phyloP scores from a whole-genome alignment of 2,329 filamentous ascomycete species.

The Penicillium sp. region DNA sequence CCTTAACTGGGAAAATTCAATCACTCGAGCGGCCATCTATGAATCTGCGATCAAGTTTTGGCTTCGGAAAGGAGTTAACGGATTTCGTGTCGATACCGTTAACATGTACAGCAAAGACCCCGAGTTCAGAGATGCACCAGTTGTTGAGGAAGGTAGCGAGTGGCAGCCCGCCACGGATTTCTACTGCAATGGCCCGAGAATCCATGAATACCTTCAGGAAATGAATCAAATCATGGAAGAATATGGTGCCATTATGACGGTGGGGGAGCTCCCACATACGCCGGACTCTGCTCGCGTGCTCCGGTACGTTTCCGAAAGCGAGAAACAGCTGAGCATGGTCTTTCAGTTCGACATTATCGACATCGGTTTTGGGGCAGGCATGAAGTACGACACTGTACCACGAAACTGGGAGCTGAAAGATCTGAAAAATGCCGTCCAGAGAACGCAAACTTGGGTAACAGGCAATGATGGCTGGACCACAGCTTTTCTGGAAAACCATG shows the following conservation, averaged over 20 bases:
- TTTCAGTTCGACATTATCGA: slow-evolving; percentile 38
- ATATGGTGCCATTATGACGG: slow-evolving; percentile 43
- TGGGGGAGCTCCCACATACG: slow-evolving; percentile 11
- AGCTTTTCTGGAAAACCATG: slow-evolving; percentile 65
- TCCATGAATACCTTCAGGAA: slow-evolving; percentile 45
- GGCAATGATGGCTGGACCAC: slow-evolving; percentile 66
- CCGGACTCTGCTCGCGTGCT: slow-evolving; percentile 11
- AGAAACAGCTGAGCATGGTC: slow-evolving; percentile 45
- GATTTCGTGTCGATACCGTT: slow-evolving; percentile 71
- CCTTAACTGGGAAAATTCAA: slow-evolving; percentile 75
- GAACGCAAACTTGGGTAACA: too few species aligned
- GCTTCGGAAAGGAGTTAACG: slow-evolving; percentile 71
- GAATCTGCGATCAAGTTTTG: slow-evolving; percentile 74
- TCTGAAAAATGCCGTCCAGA: too few species aligned
- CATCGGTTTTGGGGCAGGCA: slow-evolving; percentile 50
- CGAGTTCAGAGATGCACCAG: slow-evolving; percentile 51
- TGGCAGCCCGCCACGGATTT: slow-evolving; percentile 49
- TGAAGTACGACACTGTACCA: slow-evolving; percentile 45
- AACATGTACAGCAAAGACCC: slow-evolving; percentile 68
- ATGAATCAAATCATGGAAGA: slow-evolving; percentile 39
- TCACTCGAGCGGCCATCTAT: slow-evolving; percentile 68
- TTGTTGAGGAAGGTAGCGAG: slow-evolving; percentile 49
- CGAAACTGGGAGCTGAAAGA: too few species aligned
- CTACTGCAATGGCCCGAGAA: slow-evolving; percentile 53
- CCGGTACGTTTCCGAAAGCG: slow-evolving; percentile 43